Percentiles rank a stretch among this genome's conserved stretches.
phyloP scores from a whole-genome alignment of 1,139 yeast genomes.

The Kodamaea plutei region DNA sequence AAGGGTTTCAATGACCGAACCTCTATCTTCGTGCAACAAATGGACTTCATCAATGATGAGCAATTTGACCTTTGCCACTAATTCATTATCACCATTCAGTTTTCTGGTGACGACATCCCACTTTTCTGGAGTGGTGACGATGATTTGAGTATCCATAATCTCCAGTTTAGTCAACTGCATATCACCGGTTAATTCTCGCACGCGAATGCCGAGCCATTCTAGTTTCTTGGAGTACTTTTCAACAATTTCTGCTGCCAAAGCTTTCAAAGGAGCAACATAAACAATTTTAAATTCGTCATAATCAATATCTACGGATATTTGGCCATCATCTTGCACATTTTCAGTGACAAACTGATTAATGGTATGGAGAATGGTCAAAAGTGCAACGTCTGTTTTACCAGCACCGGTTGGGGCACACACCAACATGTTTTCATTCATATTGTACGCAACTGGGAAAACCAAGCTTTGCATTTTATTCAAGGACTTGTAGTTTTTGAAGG shows the following conservation, averaged over 20 bases:
- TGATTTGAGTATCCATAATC: slow-evolving; percentile 78
- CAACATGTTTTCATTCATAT: slow-evolving; percentile 90
- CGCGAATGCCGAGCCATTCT: slow-evolving; percentile 80
- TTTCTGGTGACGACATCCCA: slow-evolving; percentile 99
- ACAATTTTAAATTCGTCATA: slow-evolving; percentile 85
- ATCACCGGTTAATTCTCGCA: slow-evolving; percentile 92
- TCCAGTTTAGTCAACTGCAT: slow-evolving; percentile 89
- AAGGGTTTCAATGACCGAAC: slow-evolving; percentile 92
- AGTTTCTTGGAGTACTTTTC: slow-evolving; percentile 79
- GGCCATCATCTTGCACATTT: slow-evolving; percentile 43
- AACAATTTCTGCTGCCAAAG: slow-evolving; percentile 95
- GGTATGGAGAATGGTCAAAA: slow-evolving; percentile 75
- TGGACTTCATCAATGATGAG: slow-evolving; percentile 95
- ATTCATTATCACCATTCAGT: slow-evolving; percentile 76
- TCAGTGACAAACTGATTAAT: slow-evolving; percentile 64
- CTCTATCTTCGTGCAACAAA: slow-evolving; percentile 94
- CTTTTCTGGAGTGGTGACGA: slow-evolving; percentile 96
- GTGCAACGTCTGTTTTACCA: slow-evolving; percentile 97
- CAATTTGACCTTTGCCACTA: slow-evolving; percentile 79
- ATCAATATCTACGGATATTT: slow-evolving; percentile 56
- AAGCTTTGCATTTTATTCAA: slow-evolving; percentile 89
- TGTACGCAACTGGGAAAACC: slow-evolving; percentile 88
- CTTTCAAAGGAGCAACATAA: slow-evolving; percentile 94
- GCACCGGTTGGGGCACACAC: slow-evolving; percentile 99
- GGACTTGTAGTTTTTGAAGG: slow-evolving; percentile 73